Base-by-base conservation (phyloP, 2,329 filamentous ascomycete genomes). In the Fusarium anguioides region DNA sequence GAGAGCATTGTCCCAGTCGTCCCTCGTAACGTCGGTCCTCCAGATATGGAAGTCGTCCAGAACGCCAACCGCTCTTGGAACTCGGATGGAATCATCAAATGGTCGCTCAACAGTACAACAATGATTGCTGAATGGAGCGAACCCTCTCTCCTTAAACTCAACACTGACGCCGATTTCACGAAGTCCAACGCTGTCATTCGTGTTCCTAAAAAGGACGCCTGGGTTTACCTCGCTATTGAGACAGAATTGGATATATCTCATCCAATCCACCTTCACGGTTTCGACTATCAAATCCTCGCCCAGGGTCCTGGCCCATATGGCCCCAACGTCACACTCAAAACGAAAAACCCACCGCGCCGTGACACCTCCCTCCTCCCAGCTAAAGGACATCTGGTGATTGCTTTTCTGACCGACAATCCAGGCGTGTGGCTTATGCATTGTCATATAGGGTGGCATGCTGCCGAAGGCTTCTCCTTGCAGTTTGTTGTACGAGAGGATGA, bases 381-480 rank as follows among this genome's bases (percentile, higher is more conserved):
- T 4, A 68, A 71, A 24, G 83, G 84, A 0, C 81, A 82, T 69
- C 58, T 85, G 14, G 81, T 84, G 18, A 74, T 87, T 39, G 83
- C 82, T 12, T 83, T 85, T 57, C 72, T 82, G 66, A 78, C 80
- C 0, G 77, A 81, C 58, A 87, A 86, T 72, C 81, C 84, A 1
- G 83, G 84, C 0, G 75, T 77, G 1, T 85, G 83, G 83, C 75
- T 83, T 12, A 80, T 85, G 74, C 83, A 85, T 69, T 85, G 83
- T 69, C 83, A 85, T 69, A 81, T 84, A 31, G 70, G 70, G 15
- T 72, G 69, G 69, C 69, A 72, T 26, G 68, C 65, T 29, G 68
- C 69, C 6, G 67, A 72, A 37, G 69, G 69, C 9, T 72, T 72
- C 31, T 66, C 69, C 1, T 35, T 72, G 17, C 69, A 72, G 39